phyloP scores from a whole-genome alignment of 2,329 filamentous ascomycete genomes.

The Botrytis fabae region DNA sequence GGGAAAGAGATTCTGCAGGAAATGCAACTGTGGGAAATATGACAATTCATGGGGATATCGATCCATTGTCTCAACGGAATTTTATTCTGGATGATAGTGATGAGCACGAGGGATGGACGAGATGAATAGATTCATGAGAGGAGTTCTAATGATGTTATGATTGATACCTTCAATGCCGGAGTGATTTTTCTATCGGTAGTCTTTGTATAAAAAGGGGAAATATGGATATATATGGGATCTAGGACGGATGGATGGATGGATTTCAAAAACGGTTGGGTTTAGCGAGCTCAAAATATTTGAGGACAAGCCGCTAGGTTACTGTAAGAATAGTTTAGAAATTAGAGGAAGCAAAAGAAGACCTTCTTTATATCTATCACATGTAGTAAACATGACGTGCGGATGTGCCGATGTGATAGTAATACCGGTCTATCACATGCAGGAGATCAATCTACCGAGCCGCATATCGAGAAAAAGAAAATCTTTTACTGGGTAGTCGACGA shows the following conservation, averaged over 20 bases:
- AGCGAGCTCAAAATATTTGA: neutral
- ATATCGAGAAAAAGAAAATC: neutral
- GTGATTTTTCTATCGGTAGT: neutral
- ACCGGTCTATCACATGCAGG: neutral
- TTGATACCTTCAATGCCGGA: constrained; percentile 6
- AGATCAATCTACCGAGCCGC: neutral
- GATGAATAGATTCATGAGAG: neutral
- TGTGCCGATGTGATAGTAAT: neutral
- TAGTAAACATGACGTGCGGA: neutral
- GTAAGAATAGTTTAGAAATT: neutral
- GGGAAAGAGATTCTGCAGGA: neutral
- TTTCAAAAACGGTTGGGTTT: neutral
- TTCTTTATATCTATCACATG: neutral
- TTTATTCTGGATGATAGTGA: constrained; percentile 22
- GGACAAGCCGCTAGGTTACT: neutral
- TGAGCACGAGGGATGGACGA: constrained; percentile 10
- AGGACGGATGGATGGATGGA: neutral
- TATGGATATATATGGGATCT: neutral
- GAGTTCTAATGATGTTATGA: constrained; percentile 14
- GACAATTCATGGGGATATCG: neutral
- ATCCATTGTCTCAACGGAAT: neutral
- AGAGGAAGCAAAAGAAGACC: neutral
- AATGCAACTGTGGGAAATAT: neutral
- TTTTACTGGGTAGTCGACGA: neutral
- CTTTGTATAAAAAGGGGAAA: neutral